Evolutionary conservation across 2,329 filamentous ascomycete genomes (phyloP), one percentile per base, ranked within the genome.

Genomic region (Xylariales sp.): DNA sequence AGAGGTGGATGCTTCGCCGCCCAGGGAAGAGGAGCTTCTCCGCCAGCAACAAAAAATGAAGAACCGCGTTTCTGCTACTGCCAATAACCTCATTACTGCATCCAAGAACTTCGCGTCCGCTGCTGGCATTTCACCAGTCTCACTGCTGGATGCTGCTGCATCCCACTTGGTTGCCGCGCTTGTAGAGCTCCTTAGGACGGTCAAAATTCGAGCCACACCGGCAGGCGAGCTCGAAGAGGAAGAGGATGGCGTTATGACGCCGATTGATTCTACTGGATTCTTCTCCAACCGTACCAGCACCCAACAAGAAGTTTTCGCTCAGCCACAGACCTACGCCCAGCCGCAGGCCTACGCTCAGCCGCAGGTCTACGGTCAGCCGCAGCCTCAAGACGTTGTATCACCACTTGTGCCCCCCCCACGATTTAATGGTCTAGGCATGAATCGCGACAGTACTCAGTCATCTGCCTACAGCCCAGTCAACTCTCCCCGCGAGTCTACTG

Each of bases 41-140:
- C 75, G 79, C 46, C 69, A 83, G 45, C 79, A 81, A 47, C 67
- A 72, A 19, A 88, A 83, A 59, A 73, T 94, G 43, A 94, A 88
- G 62, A 76, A 78, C 34, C 83, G 84, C 41, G 85, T 97, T 4
- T 94, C 89, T n/a, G 84, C 85, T 3, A 95, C 91, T 2, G 90
- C 93, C 33, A 97, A 97, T 69, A 93, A 91, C 55, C 72, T 98
- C 41, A 96, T 97, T 53, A 97, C 91, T 3, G 88, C 91, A 2
- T 85, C 88, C 23, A 95, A 94, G 67, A 95, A 95, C 56, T 95
- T 93, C 60, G 83, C 86, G 23, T 76, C 79, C 10, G 83, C 88
- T 1, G 81, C 79, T 15, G 93, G 93, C 20, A 76, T 98, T 21
- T 91, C 88, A 2, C 93, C 93, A 0, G 84, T 98, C n/a, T 95